Evolutionary conservation across 2,329 filamentous ascomycete genomes (phyloP), one percentile per base, ranked within the genome.

Genomic region (Aspergillus nomiae): DNA sequence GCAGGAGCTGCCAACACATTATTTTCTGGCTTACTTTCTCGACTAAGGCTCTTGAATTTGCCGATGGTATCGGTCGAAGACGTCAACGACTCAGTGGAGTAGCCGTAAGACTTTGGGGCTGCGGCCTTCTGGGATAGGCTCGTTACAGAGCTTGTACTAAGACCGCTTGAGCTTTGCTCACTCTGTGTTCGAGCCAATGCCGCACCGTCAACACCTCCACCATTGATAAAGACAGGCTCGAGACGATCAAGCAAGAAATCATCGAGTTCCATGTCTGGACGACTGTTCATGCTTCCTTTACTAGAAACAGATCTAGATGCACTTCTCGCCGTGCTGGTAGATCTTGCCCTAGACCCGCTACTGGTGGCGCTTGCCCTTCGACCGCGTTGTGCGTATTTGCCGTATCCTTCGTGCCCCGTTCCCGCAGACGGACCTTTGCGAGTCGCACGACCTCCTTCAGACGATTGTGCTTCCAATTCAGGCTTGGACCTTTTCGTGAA

Each of bases 391-490:
- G 75, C 74, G 69, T 83, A 82, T 67, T 76, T 83, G 14, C 81
- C 81, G 67, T 85, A 85, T 32, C 80, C 81, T 79, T 98, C 94
- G 71, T 98, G 93, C 0, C 94, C 94, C 43, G 94, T 98, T n/a
- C 94, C 94, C 46, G 94, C 94, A 19, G 86, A 87, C 26, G 94
- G 94, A 0, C 94, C 94, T 76, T 92, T 94, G 32, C 90, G 86
- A 28, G 81, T 64, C 9, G 81, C 73, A 85, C 87, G 43, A 84
- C 83, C 73, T 85, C 88, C 85, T 0, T 75, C 60, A 8, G 56
- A 53, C 2, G 19, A 63, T 24, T 78, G 64, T n/a, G 77, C 74
- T 48, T 87, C 83, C 4, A 85, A 74, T 0, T 86, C 82, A 0
- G 86, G 83, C 76, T 92, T 96, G 16, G 88, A 88, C 61, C 88